Percentiles rank a stretch among this genome's conserved stretches.
These are phyloP conservation scores for Ulmus americana DNA, from an alignment of 331 rosid genomes.

Conservation along the genomic window DNA sequence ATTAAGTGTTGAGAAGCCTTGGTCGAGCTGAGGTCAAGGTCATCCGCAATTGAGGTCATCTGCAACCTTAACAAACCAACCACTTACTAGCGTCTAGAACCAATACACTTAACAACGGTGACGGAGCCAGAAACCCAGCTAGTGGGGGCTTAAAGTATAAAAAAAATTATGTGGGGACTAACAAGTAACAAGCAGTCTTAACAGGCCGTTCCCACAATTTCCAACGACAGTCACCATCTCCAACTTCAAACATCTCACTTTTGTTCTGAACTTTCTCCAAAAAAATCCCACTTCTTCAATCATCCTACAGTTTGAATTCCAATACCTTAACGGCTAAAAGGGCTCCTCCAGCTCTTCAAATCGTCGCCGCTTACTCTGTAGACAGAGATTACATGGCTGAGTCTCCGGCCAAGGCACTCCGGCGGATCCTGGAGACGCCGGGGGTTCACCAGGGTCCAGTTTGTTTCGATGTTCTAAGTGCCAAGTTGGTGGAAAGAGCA, in stretches of 20 bases:
- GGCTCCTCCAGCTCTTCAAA: conserved; percentile 4
- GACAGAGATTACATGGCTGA: conserved; percentile 12
- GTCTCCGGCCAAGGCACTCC: conserved; percentile 55
- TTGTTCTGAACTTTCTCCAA: not conserved
- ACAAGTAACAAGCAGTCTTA: too few relatives aligned
- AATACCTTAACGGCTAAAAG: conserved; percentile 10
- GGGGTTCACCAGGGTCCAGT: conserved; percentile 84
- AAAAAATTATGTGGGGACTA: too few relatives aligned
- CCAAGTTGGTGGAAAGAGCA: conserved; percentile 64
- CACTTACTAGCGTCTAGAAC: too few relatives aligned
- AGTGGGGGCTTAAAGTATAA: too few relatives aligned
- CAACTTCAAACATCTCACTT: conserved; percentile 6
- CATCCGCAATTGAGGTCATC: too few relatives aligned
- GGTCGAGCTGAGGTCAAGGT: too few relatives aligned
- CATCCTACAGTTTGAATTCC: not conserved
- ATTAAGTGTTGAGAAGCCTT: too few relatives aligned
- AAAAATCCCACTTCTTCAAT: not conserved
- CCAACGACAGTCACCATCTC: not conserved
- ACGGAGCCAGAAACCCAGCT: too few relatives aligned
- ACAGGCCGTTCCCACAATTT: not conserved
- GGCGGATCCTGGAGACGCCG: conserved; percentile 44
- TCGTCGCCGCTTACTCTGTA: conserved; percentile 23
- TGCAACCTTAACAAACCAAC: too few relatives aligned
- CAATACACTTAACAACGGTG: too few relatives aligned
- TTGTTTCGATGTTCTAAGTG: conserved; percentile 79